A percentile compares a stretch with the other conserved stretches of the same genome.
Evolutionary conservation across 805 yeast genomes (phyloP).

Genomic region (Cyberlindnera mrakii): DNA sequence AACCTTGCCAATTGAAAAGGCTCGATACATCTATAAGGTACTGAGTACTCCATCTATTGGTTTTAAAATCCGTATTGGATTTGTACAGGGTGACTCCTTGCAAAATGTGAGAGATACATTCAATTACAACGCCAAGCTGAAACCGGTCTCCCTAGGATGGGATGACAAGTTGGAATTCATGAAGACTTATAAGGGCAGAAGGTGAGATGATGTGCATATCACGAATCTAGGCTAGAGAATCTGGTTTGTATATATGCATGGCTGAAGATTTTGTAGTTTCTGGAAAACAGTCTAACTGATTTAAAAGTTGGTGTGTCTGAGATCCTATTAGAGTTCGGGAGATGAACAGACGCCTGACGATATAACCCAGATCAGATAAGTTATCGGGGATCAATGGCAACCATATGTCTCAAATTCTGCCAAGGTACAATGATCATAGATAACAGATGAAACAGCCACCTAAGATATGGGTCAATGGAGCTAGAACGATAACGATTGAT

Average conservation of each 20-base stretch:
- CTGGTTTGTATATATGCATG: too few relatives aligned
- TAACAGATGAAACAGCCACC: too few relatives aligned
- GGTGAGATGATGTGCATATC: slow-evolving; percentile 2
- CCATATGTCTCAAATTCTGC: too few relatives aligned
- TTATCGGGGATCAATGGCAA: too few relatives aligned
- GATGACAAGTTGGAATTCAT: slow-evolving; percentile 40
- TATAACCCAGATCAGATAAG: too few relatives aligned
- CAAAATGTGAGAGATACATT: slow-evolving; percentile 26
- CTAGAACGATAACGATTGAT: neutral
- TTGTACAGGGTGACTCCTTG: slow-evolving; percentile 18
- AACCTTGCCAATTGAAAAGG: slow-evolving; percentile 21
- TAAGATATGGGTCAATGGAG: neutral
- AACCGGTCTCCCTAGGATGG: slow-evolving; percentile 37
- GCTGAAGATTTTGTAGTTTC: too few relatives aligned
- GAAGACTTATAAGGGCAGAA: slow-evolving; percentile 25
- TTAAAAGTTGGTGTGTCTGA: too few relatives aligned
- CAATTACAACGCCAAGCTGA: slow-evolving; percentile 42
- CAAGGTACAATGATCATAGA: too few relatives aligned
- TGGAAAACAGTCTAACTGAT: too few relatives aligned
- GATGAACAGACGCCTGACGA: too few relatives aligned
- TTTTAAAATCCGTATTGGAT: slow-evolving; percentile 22
- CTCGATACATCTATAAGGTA: slow-evolving; percentile 16
- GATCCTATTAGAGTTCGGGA: too few relatives aligned
- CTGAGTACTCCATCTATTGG: slow-evolving; percentile 17
- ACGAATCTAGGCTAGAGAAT: neutral